Evolutionary conservation across 2,329 filamentous ascomycete genomes (phyloP).

Genomic region (Colletotrichum plurivorum): DNA sequence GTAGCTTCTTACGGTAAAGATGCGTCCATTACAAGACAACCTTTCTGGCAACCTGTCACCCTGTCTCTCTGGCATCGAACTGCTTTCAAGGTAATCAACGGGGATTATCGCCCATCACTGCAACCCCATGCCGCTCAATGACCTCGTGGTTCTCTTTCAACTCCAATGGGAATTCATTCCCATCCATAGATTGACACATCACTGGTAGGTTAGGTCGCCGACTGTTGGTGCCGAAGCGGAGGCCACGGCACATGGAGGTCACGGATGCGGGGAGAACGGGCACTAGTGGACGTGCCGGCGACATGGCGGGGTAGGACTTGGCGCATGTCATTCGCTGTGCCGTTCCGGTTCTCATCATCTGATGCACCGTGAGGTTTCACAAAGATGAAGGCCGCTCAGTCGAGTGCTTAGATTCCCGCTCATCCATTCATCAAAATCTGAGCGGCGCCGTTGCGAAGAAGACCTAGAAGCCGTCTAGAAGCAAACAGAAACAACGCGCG

Average conservation of each 20-base stretch:
- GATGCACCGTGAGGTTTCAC: constrained; percentile 24
- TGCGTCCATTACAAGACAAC: too few relatives aligned
- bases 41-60: too few relatives aligned
- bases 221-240: too few relatives aligned
- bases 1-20: too few relatives aligned
- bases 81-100: too few relatives aligned
- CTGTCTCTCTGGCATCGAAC: too few relatives aligned
- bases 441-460: neutral
- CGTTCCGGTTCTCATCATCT: constrained; percentile 1
- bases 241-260: constrained; percentile 11
- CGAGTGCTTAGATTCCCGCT: neutral
- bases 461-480: neutral
- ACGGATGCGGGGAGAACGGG: constrained; percentile 29
- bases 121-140: too few relatives aligned
- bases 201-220: too few relatives aligned
- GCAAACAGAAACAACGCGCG: neutral
- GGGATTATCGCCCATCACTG: too few relatives aligned
- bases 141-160: too few relatives aligned
- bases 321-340: constrained; percentile 32
- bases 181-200: too few relatives aligned
- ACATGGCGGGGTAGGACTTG: constrained; percentile 30
- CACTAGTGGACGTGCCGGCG: constrained; percentile 7
- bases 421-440: constrained; percentile 10
- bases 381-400: neutral
- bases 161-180: too few relatives aligned